Base-by-base conservation (phyloP, 768 basidiomycete genomes). In the Tricholoma sp. region DNA sequence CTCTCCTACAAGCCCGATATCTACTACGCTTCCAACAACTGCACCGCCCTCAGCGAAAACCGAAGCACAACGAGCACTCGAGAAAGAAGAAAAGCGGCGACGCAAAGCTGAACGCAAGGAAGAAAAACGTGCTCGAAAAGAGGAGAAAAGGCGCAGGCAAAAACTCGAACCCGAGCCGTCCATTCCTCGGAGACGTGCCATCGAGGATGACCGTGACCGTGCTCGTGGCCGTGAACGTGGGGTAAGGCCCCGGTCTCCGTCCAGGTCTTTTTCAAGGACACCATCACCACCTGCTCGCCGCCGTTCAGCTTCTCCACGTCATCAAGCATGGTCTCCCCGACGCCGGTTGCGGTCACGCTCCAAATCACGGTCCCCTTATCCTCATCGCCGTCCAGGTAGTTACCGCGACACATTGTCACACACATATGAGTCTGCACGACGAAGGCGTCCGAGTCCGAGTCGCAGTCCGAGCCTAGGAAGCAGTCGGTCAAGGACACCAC, bases 51-150 rank as follows among this genome's bases (percentile, higher is more conserved):
- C 54, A 27, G 45, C 60, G 24, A 58, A 61, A 18, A 45, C 66
- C 2, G 72, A 69, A 43, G 66, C 65, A 7, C 59, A 64, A 55
- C 71, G 64, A 52, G 64, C 64, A 34, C 64, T 68, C 34, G 74
- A 71, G 50, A 82, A 79, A 58, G 79, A 82, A 60, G 83, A 85
- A 65, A 81, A 73, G 57, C 72, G 73, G 18, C 71, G 74, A 54
- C 74, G 72, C 57, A 87, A 80, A 63, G 78, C 74, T 14, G 80
- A 81, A 55, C 74, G 76, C 55, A 88, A 82, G 66, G 85, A 83
- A 63, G 81, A 81, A 69, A 84, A 79, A 63, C 74, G 79, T n/a
- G 76, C 74, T 5, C 76, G 73, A 57, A 86, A 82, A 66, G 83
- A 83, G 63, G 73, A 75, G 55, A 74, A 73, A 54, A 67, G 67